Base-by-base conservation (phyloP, 2,329 filamentous ascomycete genomes). In the Clonostachys rosea region DNA sequence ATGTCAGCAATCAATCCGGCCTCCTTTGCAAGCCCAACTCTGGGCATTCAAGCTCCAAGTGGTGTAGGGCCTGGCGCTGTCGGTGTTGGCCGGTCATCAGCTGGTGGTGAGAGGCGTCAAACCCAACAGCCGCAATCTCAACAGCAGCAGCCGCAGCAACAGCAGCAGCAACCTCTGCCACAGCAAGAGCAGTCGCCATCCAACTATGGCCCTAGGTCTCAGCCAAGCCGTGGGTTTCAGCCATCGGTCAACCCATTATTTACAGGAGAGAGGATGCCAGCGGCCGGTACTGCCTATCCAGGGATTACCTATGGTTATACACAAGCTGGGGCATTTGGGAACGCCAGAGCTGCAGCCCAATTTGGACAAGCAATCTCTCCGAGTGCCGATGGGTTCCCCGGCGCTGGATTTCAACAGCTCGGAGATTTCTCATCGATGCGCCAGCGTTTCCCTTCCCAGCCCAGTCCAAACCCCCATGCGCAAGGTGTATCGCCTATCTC, bases 1-100 rank as follows among this genome's bases (percentile, higher is more conserved):
- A 96, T 99, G 89, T 97, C 92, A 5, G 94, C 94, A 5, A 95
- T 99, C 66, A 99, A 99, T 63, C 94, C 94, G 8, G 94, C 92
- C 6, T 96, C 92, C 0, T 96, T 97, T 65, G 88, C 88, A 20
- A 91, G 84, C 52, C 87, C 88, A 16, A 83, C 83, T 4, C 74
- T 89, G 43, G 86, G 86, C 24, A 72, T 91, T 18, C 84, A 86
- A 61, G 82, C 84, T 3, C 83, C 86, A 2, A 84, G 82, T 52
- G 80, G 80, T 30, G 76, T 87, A 55, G 81, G 82, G 1, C 81
- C 82, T 9, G 84, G 83, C 20, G 81, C 83, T 20, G 77, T 88
- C n/a, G 78, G 76, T 42, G 73, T 77, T 9, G 73, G 71, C 48
- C 70, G 83, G 60, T 71, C 68, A 35, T 58, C 71, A 2, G 54